A percentile compares a stretch with the other conserved stretches of the same genome.
Evolutionary conservation across 768 basidiomycete species (phyloP).

Genomic region (Termitomyces sp.): DNA sequence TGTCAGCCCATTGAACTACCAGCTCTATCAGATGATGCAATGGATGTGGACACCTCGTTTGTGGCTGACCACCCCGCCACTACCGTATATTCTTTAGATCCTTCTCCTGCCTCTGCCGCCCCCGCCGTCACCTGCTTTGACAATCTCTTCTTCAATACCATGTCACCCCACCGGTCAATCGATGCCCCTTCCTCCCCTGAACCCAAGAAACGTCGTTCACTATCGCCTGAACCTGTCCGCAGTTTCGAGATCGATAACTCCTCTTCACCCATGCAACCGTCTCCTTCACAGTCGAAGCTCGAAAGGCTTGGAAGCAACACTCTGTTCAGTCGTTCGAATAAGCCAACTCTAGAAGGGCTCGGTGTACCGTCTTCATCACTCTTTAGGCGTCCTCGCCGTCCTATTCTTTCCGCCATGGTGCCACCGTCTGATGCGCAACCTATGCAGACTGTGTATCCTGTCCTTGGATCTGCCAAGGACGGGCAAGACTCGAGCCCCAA

Average conservation of each 20-base stretch:
- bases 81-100: constrained; percentile 28
- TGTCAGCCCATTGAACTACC: constrained; percentile 36
- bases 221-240: constrained; percentile 48
- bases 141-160: constrained; percentile 55
- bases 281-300: constrained; percentile 47
- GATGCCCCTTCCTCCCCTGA: constrained; percentile 40
- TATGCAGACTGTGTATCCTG: constrained; percentile 40
- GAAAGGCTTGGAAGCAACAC: constrained; percentile 48
- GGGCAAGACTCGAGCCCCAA: constrained; percentile 26
- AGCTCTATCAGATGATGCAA: constrained; percentile 59
- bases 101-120: constrained; percentile 44
- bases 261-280: constrained; percentile 50
- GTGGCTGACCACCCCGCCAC: constrained; percentile 27
- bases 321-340: constrained; percentile 41
- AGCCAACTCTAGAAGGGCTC: constrained; percentile 52
- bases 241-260: constrained; percentile 33
- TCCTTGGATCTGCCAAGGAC: constrained; percentile 26
- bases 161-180: constrained; percentile 47
- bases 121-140: constrained; percentile 53
- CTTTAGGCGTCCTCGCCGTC: constrained; percentile 60
- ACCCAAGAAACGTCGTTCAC: constrained; percentile 55
- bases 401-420: constrained; percentile 63
- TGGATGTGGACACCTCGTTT: constrained; percentile 74
- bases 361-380: constrained; percentile 50
- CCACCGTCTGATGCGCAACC: constrained; percentile 37